Conservation (phyloP, 2,329 filamentous ascomycete species). For the Proliferodiscus dingleyae region DNA sequence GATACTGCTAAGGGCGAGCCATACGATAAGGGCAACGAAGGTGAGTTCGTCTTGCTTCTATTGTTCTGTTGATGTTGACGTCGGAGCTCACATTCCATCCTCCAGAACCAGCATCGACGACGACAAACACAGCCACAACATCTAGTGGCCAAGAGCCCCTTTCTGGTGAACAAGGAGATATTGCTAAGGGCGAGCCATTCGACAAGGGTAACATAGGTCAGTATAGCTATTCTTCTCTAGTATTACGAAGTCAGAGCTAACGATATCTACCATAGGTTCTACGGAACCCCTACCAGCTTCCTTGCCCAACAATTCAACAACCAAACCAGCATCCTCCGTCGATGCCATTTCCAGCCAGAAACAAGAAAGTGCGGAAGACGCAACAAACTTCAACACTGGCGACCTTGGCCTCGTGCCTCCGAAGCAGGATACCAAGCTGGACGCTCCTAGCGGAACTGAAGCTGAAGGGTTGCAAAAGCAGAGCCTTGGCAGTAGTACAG, state of each 20-base stretch:
- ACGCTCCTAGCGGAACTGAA: conserved; percentile 13
- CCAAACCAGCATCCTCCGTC: conserved; percentile 6
- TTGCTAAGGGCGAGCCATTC: neutral
- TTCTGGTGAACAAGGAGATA: neutral
- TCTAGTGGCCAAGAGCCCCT: too few relatives aligned
- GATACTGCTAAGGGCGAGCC: conserved; percentile 65
- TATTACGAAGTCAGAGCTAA: neutral
- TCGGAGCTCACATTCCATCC: too few relatives aligned
- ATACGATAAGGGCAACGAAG: conserved; percentile 73
- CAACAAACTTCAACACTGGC: neutral
- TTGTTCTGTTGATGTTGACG: too few relatives aligned
- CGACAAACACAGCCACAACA: too few relatives aligned
- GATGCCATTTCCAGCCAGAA: conserved; percentile 8
- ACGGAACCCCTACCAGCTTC: conserved; percentile 1
- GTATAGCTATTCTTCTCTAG: neutral
- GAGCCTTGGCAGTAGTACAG: conserved; percentile 43
- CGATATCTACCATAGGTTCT: neutral
- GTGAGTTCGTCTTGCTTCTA: conserved; percentile 32
- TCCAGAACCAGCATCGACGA: conserved; percentile 1
- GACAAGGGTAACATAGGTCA: neutral
- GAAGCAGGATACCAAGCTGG: conserved; percentile 29
- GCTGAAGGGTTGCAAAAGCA: conserved; percentile 19
- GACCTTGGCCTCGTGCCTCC: conserved; percentile 9
- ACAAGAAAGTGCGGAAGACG: conserved; percentile 10
- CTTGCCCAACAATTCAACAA: conserved; percentile 10